A percentile compares a stretch with the other conserved stretches of the same genome.
phyloP scores from a whole-genome alignment of 1,139 yeast genomes.

The Pneumocystis sp. region DNA sequence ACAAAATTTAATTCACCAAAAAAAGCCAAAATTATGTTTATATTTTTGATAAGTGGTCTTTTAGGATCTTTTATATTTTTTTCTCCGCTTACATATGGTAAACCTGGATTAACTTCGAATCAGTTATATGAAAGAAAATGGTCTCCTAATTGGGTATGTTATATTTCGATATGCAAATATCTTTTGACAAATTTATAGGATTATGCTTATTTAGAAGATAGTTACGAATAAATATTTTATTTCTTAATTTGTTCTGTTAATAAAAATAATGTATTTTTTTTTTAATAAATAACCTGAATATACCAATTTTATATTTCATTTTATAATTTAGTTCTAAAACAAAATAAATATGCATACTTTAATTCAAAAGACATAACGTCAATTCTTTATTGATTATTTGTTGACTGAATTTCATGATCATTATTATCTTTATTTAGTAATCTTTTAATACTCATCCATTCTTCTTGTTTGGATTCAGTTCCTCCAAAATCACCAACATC shows the following conservation, averaged over 20 bases:
- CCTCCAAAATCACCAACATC: conserved; percentile 17
- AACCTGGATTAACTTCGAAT: conserved; percentile 43
- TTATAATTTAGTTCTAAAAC: not conserved
- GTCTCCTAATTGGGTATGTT: conserved; percentile 19
- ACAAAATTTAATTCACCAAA: conserved; percentile 10
- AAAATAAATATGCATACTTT: not conserved
- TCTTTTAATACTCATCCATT: not conserved
- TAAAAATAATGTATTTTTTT: not conserved
- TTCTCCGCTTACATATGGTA: conserved; percentile 79
- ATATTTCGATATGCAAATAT: not conserved
- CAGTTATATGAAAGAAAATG: conserved; percentile 65
- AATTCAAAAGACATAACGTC: not conserved
- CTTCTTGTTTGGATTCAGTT: not conserved
- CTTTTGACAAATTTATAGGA: not conserved
- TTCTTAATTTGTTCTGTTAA: not conserved
- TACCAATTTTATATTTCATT: not conserved
- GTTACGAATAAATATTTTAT: not conserved
- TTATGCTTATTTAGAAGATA: not conserved
- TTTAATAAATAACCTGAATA: not conserved
- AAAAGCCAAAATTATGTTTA: conserved; percentile 23
- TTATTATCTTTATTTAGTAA: not conserved
- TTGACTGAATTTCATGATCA: not conserved
- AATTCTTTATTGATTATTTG: not conserved
- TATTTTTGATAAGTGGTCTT: conserved; percentile 33
- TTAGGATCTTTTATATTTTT: conserved; percentile 56